Base-by-base conservation (phyloP, 768 basidiomycete genomes). In the Psilocybe subaeruginosa region DNA sequence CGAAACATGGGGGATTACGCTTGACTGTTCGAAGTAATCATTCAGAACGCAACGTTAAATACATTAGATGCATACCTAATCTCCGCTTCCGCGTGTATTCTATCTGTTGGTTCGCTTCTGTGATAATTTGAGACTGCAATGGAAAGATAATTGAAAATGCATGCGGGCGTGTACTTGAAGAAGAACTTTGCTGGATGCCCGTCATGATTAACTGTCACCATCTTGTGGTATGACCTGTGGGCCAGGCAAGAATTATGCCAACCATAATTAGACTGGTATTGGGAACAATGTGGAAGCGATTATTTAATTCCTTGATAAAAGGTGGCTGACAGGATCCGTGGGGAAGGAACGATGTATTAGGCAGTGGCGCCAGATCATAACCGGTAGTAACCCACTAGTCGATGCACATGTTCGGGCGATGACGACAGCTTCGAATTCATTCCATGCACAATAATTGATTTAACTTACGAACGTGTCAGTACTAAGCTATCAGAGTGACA, bases 1-100 rank as follows among this genome's bases (percentile, higher is more conserved):
- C 62, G 56, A 35, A 63, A 54, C 64, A 66, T 66, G 53, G 31
- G n/a, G 8, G 16, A 16, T 43, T 4, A 16, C n/a, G 41, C 14
- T 1, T 43, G n/a, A 23, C 2, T 23, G 23, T 23, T 23, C 23
- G 23, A 23, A n/a, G n/a, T 2, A n/a, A 16, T 12, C 4, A 5
- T 5, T 43, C 8, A 11, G 33, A 35, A 43, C 14, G 4, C 2
- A 5, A 12, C n/a, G 17, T 43, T 43, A 43, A 43, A 43, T 43
- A 43, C 14, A 16, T 12, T 4, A 43, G 14, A 43, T 43, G n/a
- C 41, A 43, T n/a, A 12, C 41, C 7, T 12, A 9, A 9, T 43
- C 14, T n/a, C 41, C 14, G 41, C 14, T 8, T 16, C 5, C 14
- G 41, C 4, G 3, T 43, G 14, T 43, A 12, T 43, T 8, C 33